These are phyloP conservation scores for Cymodocea nodosa DNA, from an alignment of 116 monocot species.

Conservation along the genomic window DNA sequence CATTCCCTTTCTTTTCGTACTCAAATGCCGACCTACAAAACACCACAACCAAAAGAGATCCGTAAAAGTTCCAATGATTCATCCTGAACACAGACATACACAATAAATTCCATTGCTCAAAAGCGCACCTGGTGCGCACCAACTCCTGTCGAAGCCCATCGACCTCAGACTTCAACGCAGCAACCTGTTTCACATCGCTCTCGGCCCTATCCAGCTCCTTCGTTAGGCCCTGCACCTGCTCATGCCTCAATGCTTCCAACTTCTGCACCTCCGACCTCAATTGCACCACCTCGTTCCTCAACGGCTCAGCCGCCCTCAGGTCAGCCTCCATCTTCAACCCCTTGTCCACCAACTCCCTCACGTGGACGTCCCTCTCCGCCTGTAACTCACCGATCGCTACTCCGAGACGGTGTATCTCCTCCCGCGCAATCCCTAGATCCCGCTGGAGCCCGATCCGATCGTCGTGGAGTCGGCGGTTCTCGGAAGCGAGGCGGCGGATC, in stretches of 20 bases:
- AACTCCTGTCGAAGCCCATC: slow-evolving; percentile 60
- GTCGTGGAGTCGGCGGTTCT: slow-evolving; percentile 43
- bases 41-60: not conserved
- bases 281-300: slow-evolving; percentile 37
- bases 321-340: slow-evolving; percentile 65
- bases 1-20: slow-evolving; percentile 84
- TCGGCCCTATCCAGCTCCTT: slow-evolving; percentile 55
- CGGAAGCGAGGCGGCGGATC: slow-evolving; percentile 44
- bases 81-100: not conserved
- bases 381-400: slow-evolving; percentile 30
- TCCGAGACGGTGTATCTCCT: slow-evolving; percentile 40
- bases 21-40: slow-evolving; percentile 48
- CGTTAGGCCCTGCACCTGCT: slow-evolving; percentile 48
- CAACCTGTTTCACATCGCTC: slow-evolving; percentile 53
- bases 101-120: not conserved
- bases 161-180: slow-evolving; percentile 43
- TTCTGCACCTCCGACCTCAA: slow-evolving; percentile 57
- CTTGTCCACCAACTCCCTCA: slow-evolving; percentile 56
- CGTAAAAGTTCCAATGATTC: not conserved
- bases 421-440: slow-evolving; percentile 29
- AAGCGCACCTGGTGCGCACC: slow-evolving; percentile 33
- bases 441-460: slow-evolving; percentile 43
- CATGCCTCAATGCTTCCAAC: slow-evolving; percentile 38
- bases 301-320: slow-evolving; percentile 41
- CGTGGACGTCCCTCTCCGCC: slow-evolving; percentile 58